Percentiles rank a stretch among this genome's conserved stretches.
Conservation (phyloP, 768 basidiomycete genomes). For the Cystoderma amianthinum region DNA sequence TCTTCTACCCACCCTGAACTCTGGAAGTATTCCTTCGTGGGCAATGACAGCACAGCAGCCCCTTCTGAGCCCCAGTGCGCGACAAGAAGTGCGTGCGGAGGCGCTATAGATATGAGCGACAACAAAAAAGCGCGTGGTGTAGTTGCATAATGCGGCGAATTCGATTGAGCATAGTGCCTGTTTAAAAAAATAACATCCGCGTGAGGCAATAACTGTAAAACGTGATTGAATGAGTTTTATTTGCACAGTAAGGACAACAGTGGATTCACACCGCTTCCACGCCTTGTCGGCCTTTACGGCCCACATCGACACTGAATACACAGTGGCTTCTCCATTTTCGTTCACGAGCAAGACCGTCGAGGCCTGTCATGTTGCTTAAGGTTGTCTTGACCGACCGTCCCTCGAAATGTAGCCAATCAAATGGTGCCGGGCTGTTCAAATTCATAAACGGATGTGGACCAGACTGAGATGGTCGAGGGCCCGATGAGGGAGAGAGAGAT, state of each 20-base stretch:
- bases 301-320: constrained; percentile 76
- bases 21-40: constrained; percentile 83
- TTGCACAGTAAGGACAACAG: background rate
- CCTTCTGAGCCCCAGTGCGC: constrained; percentile 78
- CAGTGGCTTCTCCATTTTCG: constrained; percentile 80
- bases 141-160: constrained; percentile 49
- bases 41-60: constrained; percentile 73
- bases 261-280: constrained; percentile 62
- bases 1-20: constrained; percentile 76
- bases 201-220: constrained; percentile 70
- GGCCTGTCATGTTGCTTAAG: constrained; percentile 65
- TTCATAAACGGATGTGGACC: constrained; percentile 25
- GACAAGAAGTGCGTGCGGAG: constrained; percentile 74
- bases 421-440: constrained; percentile 63
- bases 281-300: constrained; percentile 66
- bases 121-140: constrained; percentile 75
- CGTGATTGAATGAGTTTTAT: background rate
- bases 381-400: constrained; percentile 78
- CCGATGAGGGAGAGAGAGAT: constrained; percentile 24
- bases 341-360: constrained; percentile 79
- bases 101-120: constrained; percentile 58
- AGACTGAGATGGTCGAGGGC: constrained; percentile 25
- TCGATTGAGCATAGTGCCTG: constrained; percentile 61
- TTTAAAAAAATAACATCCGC: constrained; percentile 80
- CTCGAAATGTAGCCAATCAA: constrained; percentile 86